phyloP scores from a whole-genome alignment of 768 basidiomycete species.

The Coprinopsis sp. region DNA sequence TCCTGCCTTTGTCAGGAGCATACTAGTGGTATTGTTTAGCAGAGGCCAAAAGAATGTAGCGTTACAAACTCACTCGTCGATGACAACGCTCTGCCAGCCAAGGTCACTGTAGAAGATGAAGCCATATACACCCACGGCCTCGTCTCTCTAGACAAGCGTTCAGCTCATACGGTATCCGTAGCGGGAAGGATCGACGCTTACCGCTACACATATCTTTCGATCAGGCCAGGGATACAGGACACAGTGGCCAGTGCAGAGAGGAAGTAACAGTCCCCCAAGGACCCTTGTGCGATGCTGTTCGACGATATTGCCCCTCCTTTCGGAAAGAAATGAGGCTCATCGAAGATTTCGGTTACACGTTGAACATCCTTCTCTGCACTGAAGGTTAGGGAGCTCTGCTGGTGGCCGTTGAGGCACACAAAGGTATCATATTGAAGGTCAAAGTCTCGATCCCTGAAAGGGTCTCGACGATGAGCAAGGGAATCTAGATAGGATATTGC shows the following conservation, averaged over 20 bases:
- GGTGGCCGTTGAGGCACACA: conserved; percentile 31
- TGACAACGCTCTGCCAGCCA: conserved; percentile 48
- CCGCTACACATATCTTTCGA: conserved; percentile 23
- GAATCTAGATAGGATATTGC: no score
- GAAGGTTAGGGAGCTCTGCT: no score
- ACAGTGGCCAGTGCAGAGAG: conserved; percentile 47
- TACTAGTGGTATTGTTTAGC: conserved; percentile 22
- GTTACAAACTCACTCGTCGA: conserved; percentile 44
- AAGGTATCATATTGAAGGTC: conserved; percentile 50
- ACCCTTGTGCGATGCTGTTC: conserved; percentile 46
- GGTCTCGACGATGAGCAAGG: no score
- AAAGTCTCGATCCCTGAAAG: conserved; percentile 54
- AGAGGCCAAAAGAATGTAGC: neutral
- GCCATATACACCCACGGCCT: conserved; percentile 52
- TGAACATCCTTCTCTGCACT: conserved; percentile 31
- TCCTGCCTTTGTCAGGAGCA: conserved; percentile 44
- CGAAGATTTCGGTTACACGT: conserved; percentile 48
- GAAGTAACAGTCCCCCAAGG: conserved; percentile 53
- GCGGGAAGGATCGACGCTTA: conserved; percentile 12
- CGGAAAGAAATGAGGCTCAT: conserved; percentile 38
- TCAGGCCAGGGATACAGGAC: conserved; percentile 7
- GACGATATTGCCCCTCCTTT: conserved; percentile 34
- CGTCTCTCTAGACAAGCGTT: conserved; percentile 34
- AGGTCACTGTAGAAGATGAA: conserved; percentile 54
- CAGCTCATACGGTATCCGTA: neutral